Evolutionary conservation across 371 early-diverging fungal genomes (phyloP).

Genomic region (Nematocida parisii): DNA sequence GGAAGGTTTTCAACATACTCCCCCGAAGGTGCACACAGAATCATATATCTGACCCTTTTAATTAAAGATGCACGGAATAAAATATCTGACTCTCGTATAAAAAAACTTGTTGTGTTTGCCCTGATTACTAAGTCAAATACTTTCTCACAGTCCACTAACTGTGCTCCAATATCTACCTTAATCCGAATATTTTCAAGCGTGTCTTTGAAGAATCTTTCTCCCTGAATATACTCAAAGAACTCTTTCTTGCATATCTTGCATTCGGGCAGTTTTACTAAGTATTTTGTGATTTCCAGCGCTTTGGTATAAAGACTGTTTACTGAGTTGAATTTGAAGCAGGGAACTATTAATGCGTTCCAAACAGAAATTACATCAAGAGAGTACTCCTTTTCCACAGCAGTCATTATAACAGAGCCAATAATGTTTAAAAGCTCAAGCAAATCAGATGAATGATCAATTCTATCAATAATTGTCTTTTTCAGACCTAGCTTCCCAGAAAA

Average conservation of each 20-base stretch:
- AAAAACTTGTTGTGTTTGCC: constrained; percentile 58
- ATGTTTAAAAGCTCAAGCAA: constrained; percentile 10
- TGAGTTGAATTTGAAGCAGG: constrained; percentile 22
- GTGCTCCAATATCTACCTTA: constrained; percentile 52
- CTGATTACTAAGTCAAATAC: constrained; percentile 56
- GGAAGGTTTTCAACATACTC: constrained; percentile 45
- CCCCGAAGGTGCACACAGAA: constrained; percentile 54
- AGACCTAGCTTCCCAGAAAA: background rate
- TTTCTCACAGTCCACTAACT: constrained; percentile 41
- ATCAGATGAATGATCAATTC: background rate
- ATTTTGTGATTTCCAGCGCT: constrained; percentile 1
- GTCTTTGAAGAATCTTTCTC: constrained; percentile 61
- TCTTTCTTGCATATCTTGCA: constrained; percentile 55
- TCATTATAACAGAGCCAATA: background rate
- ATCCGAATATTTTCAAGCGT: constrained; percentile 36
- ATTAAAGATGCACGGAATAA: constrained; percentile 46
- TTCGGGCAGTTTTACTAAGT: background rate
- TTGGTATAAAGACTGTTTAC: background rate
- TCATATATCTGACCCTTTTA: constrained; percentile 60
- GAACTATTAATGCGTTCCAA: constrained; percentile 34
- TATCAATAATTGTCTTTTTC: constrained; percentile 3
- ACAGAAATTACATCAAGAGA: constrained; percentile 10
- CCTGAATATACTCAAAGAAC: constrained; percentile 54
- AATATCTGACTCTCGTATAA: constrained; percentile 59
- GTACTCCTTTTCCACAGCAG: background rate